These are phyloP conservation scores for Viridothelium virens DNA, from an alignment of 495 filamentous ascomycete genomes.

Conservation along the genomic window DNA sequence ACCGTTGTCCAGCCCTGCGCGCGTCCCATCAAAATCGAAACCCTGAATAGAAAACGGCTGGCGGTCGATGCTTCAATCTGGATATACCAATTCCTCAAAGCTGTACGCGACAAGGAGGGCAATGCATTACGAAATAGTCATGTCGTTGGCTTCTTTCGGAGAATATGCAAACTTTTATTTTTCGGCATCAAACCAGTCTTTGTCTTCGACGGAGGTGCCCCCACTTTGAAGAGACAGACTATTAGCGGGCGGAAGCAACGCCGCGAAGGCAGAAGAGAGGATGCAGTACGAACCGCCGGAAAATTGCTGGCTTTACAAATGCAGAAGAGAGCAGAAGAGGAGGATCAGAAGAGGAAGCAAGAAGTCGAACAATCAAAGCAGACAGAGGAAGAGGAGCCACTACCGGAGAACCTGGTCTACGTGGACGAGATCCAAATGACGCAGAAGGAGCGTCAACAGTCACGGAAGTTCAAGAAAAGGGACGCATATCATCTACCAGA, in stretches of 20 bases:
- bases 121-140: conserved; percentile 93
- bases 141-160: conserved; percentile 92
- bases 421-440: conserved; percentile 82
- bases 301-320: conserved; percentile 88
- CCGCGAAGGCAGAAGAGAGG: conserved; percentile 81
- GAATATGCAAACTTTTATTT: conserved; percentile 94
- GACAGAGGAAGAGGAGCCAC: conserved; percentile 45
- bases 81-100: conserved; percentile 99
- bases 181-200: conserved; percentile 96
- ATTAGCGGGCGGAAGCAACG: conserved; percentile 68
- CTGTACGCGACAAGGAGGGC: conserved; percentile 95
- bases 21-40: conserved; percentile 84
- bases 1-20: conserved; percentile 87
- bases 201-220: conserved; percentile 95
- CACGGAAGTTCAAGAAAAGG: conserved; percentile 75
- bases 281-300: conserved; percentile 84
- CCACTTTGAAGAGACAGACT: conserved; percentile 82
- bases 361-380: conserved; percentile 33
- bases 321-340: conserved; percentile 79
- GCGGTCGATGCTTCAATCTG: conserved; percentile 97
- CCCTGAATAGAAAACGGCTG: conserved; percentile 87
- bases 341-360: conserved; percentile 55
- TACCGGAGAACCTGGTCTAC: conserved; percentile 73
- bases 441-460: conserved; percentile 61
- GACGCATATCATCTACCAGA: conserved; percentile 93